phyloP scores from a whole-genome alignment of 352 stramenopile species.

The Phytopythium vexans region DNA sequence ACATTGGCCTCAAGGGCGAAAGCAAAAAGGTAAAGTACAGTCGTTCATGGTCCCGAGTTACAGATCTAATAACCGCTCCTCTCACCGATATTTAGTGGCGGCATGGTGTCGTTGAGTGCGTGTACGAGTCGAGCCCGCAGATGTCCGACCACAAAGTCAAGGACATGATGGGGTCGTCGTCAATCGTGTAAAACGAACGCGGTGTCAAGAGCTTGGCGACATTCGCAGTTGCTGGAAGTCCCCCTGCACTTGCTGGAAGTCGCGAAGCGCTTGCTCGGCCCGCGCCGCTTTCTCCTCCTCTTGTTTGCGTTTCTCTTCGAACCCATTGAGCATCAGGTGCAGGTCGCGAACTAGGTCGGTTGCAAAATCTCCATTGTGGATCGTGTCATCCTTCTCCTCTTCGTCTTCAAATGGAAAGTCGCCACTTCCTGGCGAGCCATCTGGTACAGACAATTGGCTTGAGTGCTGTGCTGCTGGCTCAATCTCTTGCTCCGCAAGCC shows the following conservation, averaged over 20 bases:
- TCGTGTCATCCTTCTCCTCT: conserved; percentile 24
- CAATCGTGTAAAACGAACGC: conserved; percentile 39
- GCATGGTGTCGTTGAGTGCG: conserved; percentile 79
- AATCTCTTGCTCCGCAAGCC: conserved; percentile 5
- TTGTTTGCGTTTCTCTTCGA: conserved; percentile 55
- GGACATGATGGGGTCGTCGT: conserved; percentile 37
- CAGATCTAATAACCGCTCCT: background rate
- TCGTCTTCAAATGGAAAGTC: conserved; percentile 17
- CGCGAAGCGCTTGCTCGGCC: conserved; percentile 42
- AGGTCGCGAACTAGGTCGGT: conserved; percentile 52
- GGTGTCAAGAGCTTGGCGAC: conserved; percentile 15
- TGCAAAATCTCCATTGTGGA: conserved; percentile 9
- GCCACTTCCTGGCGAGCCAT: background rate
- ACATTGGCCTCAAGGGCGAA: conserved; percentile 86
- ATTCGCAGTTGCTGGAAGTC: conserved; percentile 24
- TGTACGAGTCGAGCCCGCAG: conserved; percentile 81
- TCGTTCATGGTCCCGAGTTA: no score
- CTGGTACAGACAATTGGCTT: conserved; percentile 3
- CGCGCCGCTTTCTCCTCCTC: conserved; percentile 57
- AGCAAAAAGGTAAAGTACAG: conserved; percentile 66
- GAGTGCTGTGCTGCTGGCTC: conserved; percentile 1
- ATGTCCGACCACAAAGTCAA: conserved; percentile 77
- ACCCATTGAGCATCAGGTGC: conserved; percentile 49
- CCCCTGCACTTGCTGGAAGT: conserved; percentile 51
- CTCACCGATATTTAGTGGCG: conserved; percentile 55